Conservation (phyloP, 176 grass and related monocot species). For the Ensete ventricosum region DNA sequence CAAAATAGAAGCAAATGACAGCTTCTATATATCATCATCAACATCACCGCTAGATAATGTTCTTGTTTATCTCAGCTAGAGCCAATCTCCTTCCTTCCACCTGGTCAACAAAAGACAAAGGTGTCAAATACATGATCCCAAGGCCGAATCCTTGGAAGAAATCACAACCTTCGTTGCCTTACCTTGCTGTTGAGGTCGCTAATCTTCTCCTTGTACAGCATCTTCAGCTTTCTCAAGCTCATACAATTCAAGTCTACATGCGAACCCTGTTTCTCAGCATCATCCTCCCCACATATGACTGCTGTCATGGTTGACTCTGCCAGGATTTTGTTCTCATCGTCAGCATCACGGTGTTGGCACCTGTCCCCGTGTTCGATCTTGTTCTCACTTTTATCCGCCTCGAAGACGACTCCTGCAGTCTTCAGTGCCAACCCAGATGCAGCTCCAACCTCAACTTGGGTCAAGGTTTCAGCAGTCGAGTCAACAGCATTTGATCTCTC, state of each 20-base stretch:
- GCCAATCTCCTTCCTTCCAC: neutral
- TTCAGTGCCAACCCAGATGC: no score
- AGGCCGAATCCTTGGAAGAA: neutral
- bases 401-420: neutral
- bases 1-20: neutral
- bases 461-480: neutral
- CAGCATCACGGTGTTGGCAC: neutral
- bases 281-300: neutral
- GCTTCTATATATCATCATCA: neutral
- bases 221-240: constrained; percentile 1
- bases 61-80: neutral
- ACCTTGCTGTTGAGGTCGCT: neutral
- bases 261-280: neutral
- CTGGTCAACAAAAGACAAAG: no score
- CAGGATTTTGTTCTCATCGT: neutral
- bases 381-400: neutral
- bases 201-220: neutral
- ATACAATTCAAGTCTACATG: neutral
- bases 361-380: neutral
- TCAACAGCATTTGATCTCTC: neutral
- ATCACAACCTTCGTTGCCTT: neutral
- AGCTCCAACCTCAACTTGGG: neutral
- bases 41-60: neutral
- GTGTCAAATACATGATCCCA: no score
- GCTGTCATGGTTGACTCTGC: neutral